phyloP scores from a whole-genome alignment of 805 yeast species.

The Suhomyces emberorum region DNA sequence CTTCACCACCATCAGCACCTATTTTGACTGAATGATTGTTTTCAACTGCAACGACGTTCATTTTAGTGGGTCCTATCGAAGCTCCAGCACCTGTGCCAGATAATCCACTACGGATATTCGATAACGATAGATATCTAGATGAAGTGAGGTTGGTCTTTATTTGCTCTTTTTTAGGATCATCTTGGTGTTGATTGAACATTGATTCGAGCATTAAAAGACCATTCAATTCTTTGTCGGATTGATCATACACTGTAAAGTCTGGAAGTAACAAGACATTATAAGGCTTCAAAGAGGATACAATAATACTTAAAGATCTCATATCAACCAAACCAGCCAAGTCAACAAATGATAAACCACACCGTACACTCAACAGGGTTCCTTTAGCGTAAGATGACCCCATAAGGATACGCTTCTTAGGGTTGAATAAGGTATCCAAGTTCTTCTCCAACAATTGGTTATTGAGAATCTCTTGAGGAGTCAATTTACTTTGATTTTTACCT shows the following conservation, averaged over 20 bases:
- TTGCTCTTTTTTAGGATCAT: conserved; percentile 21
- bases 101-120: conserved; percentile 29
- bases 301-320: conserved; percentile 72
- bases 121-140: conserved; percentile 28
- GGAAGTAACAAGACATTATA: conserved; percentile 60
- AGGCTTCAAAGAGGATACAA: conserved; percentile 77
- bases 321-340: conserved; percentile 86
- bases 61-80: conserved; percentile 12
- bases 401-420: conserved; percentile 48
- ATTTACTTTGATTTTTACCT: conserved; percentile 22
- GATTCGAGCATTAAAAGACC: conserved; percentile 27
- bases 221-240: conserved; percentile 17
- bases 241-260: conserved; percentile 31
- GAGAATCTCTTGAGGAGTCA: conserved; percentile 43
- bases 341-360: conserved; percentile 71
- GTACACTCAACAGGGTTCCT: conserved; percentile 41
- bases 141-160: conserved; percentile 18
- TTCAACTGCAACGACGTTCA: conserved; percentile 29
- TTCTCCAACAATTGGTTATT: conserved; percentile 39
- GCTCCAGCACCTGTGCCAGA: conserved; percentile 11
- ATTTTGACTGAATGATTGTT: conserved; percentile 44
- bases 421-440: conserved; percentile 46
- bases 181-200: conserved; percentile 29
- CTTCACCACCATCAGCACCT: conserved; percentile 42
- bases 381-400: conserved; percentile 18